Evolutionary conservation across 2,329 filamentous ascomycete species (phyloP), one percentile per base, ranked within the genome.

Genomic region (Aspergillus fumigatus): DNA sequence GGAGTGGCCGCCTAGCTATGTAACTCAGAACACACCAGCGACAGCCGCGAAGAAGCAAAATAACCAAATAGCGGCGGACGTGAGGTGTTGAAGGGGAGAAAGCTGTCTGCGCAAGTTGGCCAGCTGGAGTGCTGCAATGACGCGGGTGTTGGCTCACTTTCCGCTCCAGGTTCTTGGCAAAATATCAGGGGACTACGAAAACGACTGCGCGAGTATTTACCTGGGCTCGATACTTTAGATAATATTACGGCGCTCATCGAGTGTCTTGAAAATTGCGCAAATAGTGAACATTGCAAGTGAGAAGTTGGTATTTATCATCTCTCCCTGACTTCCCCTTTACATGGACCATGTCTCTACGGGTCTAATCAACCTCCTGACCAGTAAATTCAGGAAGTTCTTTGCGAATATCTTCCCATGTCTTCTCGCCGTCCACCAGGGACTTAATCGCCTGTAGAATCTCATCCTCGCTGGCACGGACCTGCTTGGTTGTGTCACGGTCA

Each of bases 401-500:
- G 74, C 88, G 82, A 40, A 97, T 80, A 69, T 96, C 87, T 61
- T 80, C 78, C 85, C 86, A 88, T 35, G 78, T 80, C 76, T 86
- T 84, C 57, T 82, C 83, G 49, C 85, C 85, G 56, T 84, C 82
- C 47, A 84, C 80, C 62, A 88, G 75, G 54, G 77, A 80, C 73
- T 83, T 84, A 66, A 94, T 83, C 27, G 91, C 90, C 55, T 84
- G 82, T 58, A 94, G 77, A 57, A 97, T 91, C 71, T 88, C 88
- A 43, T 89, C 88, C 72, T 94, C 84, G 60, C 85, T 86, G 10
- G 89, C 90, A 59, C 94, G 88, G 56, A 97, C 92, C 78, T 97
- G 93, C 73, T 87, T 89, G 53, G 90, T 97, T 45, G 88, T 88
- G 77, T 97, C 94, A 62, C 92, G 87, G 73, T 97, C 93, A 70